Evolutionary conservation across 1,139 yeast species (phyloP), one percentile per base, ranked within the genome.

Genomic region (Candida tetrigidarum): DNA sequence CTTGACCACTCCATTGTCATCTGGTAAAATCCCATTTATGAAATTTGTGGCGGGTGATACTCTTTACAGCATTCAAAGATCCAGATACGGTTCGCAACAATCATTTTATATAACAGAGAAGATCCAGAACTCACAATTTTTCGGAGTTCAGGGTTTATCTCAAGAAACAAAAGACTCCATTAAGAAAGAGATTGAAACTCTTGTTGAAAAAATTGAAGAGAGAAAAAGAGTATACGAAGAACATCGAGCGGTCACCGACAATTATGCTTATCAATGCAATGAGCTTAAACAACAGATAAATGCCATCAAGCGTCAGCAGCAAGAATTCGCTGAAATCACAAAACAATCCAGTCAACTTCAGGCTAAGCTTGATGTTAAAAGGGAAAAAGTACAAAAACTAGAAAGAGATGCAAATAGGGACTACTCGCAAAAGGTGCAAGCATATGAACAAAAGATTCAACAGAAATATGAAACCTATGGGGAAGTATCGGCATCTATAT

Each of bases 1-100:
- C 39, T 63, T 74, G 46, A 65, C 69, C 34, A 58, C 46, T 12
- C 60, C 58, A 50, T 47, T 52, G 30, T 56, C 62, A 26, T 76
- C 78, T 3, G 67, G 66, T 1, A 64, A 64, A 16, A 60, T 79
- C 2, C 64, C 74, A 1, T 78, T 87, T 52, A 66, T 66, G 48
- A 81, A 78, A 57, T 82, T 85, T 56, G 74, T 85, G 38, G 80
- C 84, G 25, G 89, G 86, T 1, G 78, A 78, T 45, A 72, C 75
- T 1, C 53, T 83, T 19, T 80, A 79, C 48, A 69, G 68, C 11
- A 66, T 86, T 15, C 66, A 64, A 11, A 69, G 71, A 50, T 89
- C 96, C 0, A 64, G 60, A 20, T 85, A 83, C 62, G 91, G 91
- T 15, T 62, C 70, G 3, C 71, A 63, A 45, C 86, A 82, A 57